phyloP scores from a whole-genome alignment of 225 moss, liverwort and hornwort genomes.

The Ulota crispa region DNA sequence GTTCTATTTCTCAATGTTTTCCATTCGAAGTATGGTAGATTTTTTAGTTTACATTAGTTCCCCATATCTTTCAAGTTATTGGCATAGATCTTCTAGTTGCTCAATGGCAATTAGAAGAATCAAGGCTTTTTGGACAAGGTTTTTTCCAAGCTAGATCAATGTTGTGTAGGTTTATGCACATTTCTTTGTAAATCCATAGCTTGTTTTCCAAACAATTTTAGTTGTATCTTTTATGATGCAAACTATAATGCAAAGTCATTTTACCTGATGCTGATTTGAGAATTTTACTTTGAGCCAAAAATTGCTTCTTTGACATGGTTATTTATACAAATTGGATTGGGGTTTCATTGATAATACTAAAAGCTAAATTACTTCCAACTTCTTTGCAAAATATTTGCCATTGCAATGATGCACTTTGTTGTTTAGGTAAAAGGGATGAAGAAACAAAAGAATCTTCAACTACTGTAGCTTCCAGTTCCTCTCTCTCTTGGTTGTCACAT shows the following conservation, averaged over 20 bases:
- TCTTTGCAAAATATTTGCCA: conserved; percentile 68
- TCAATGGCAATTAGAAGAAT: conserved; percentile 60
- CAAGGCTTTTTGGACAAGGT: conserved; percentile 49
- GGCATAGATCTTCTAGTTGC: conserved; percentile 47
- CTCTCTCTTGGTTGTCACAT: conserved; percentile 49
- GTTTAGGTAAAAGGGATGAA: conserved; percentile 40
- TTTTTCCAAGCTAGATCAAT: conserved; percentile 40
- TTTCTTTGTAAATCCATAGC: conserved; percentile 42
- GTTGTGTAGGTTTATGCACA: conserved; percentile 46
- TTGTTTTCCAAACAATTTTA: conserved; percentile 45
- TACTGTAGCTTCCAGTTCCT: conserved; percentile 39
- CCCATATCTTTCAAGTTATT: conserved; percentile 34
- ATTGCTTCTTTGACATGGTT: conserved; percentile 53
- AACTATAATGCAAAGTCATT: conserved; percentile 41
- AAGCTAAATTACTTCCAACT: conserved; percentile 23
- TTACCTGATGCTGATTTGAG: conserved; percentile 25
- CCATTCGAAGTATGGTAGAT: conserved; percentile 42
- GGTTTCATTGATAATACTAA: not conserved
- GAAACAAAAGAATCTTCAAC: conserved; percentile 11
- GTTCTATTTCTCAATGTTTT: conserved; percentile 48
- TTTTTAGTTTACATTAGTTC: conserved; percentile 25
- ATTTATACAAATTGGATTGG: conserved; percentile 52
- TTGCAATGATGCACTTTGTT: conserved; percentile 62
- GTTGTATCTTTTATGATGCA: conserved; percentile 56
- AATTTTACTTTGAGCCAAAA: conserved; percentile 51